Evolutionary conservation across 2,329 filamentous ascomycete species (phyloP).

Genomic region (Rugonectria rugulosa): DNA sequence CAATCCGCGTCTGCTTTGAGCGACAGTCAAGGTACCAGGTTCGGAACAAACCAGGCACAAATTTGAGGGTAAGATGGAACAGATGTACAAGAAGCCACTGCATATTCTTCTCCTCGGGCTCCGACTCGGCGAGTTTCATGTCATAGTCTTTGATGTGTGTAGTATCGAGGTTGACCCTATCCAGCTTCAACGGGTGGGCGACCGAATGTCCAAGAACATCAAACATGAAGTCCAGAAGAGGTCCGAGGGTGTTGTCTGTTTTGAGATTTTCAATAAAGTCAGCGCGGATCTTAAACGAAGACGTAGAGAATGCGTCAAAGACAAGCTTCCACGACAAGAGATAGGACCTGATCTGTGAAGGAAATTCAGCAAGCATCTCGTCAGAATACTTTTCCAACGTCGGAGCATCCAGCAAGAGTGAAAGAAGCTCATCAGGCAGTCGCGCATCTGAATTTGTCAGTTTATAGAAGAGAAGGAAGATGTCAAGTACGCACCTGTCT

Average conservation of each 20-base stretch:
- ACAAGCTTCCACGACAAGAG: conserved; percentile 89
- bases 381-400: conserved; percentile 72
- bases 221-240: conserved; percentile 80
- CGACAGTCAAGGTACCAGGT: conserved; percentile 84
- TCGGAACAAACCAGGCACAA: conserved; percentile 80
- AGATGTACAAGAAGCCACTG: conserved; percentile 87
- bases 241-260: conserved; percentile 70
- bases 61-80: conserved; percentile 82
- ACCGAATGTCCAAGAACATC: conserved; percentile 83
- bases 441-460: conserved; percentile 59
- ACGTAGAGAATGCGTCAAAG: conserved; percentile 82
- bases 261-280: conserved; percentile 85
- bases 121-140: conserved; percentile 59
- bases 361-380: conserved; percentile 72
- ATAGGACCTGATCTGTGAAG: conserved; percentile 76
- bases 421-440: conserved; percentile 85
- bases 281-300: conserved; percentile 82
- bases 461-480: fast-evolving
- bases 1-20: conserved; percentile 79
- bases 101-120: conserved; percentile 74
- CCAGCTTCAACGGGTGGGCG: conserved; percentile 76
- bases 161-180: conserved; percentile 68
- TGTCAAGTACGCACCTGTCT: conserved; percentile 57
- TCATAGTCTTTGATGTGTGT: conserved; percentile 65
- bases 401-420: conserved; percentile 81